Percentiles rank a stretch among this genome's conserved stretches.
Evolutionary conservation across 208 protist species (phyloP).

Genomic region (Tritrichomonas foetus): DNA sequence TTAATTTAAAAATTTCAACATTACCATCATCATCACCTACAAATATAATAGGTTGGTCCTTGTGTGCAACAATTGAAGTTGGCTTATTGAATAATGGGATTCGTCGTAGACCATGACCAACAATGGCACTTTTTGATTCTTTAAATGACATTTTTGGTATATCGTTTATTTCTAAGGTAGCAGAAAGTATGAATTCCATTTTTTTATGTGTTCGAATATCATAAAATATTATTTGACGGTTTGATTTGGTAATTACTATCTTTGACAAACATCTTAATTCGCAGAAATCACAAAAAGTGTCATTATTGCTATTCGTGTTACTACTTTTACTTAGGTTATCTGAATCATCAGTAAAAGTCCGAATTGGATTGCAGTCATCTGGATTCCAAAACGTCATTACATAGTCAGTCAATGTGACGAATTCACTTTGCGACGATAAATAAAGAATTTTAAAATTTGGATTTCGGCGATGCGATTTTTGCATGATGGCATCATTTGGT

Average conservation of each 20-base stretch:
- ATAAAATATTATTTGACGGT: conserved; percentile 27
- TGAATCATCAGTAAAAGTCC: neutral
- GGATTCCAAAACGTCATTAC: neutral
- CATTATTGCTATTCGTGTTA: too few relatives aligned
- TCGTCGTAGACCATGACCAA: neutral
- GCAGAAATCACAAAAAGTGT: neutral
- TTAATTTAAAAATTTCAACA: neutral
- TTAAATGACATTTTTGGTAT: neutral
- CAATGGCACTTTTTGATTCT: neutral
- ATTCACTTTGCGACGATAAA: neutral
- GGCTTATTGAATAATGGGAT: conserved; percentile 17
- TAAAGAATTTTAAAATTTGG: neutral
- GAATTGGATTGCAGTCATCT: neutral
- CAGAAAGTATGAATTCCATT: neutral
- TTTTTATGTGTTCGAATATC: neutral
- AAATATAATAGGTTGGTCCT: neutral
- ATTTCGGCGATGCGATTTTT: neutral
- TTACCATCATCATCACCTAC: neutral
- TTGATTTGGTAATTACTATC: neutral
- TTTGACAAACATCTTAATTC: neutral
- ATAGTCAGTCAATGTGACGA: neutral
- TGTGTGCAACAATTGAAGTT: neutral
- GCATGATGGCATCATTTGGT: neutral
- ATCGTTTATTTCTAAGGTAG: neutral
- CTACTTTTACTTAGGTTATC: too few relatives aligned